phyloP scores from a whole-genome alignment of 192 early-diverging fungal genomes.

The Entomortierella beljakovae region DNA sequence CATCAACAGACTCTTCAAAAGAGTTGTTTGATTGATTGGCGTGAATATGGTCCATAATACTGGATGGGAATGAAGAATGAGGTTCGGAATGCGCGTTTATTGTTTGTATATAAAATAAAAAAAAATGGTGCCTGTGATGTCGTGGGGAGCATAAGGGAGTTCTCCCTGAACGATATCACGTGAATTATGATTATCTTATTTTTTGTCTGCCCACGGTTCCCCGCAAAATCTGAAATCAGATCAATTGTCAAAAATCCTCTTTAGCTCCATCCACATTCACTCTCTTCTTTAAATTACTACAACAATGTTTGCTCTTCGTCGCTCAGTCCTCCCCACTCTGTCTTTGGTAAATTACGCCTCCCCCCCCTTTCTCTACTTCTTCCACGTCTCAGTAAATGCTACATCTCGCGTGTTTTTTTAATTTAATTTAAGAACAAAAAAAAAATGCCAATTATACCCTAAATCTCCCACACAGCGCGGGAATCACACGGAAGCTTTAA shows the following conservation, averaged over 20 bases:
- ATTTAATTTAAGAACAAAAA: background rate
- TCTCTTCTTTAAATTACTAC: background rate
- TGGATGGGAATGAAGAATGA: no score
- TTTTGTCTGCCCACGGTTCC: constrained; percentile 9
- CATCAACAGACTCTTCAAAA: no score
- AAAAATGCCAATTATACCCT: constrained; percentile 5
- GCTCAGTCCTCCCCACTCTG: constrained; percentile 41
- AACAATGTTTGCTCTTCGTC: constrained; percentile 51
- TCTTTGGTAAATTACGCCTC: constrained; percentile 36
- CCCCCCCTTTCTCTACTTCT: background rate
- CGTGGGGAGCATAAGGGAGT: no score
- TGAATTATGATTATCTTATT: background rate
- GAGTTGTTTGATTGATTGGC: no score
- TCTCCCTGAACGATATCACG: background rate
- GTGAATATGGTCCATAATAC: no score
- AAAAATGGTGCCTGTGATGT: no score
- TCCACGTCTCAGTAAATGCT: background rate
- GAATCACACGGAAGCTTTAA: background rate
- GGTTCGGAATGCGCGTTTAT: no score
- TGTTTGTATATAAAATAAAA: no score
- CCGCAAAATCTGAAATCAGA: constrained; percentile 8
- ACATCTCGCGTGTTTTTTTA: background rate
- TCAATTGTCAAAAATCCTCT: background rate
- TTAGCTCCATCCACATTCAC: constrained; percentile 5
- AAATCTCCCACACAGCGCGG: constrained; percentile 11